Percentiles rank a stretch among this genome's conserved stretches.
phyloP scores from a whole-genome alignment of 306 rosid genomes.

The Dalbergia cochinchinensis region DNA sequence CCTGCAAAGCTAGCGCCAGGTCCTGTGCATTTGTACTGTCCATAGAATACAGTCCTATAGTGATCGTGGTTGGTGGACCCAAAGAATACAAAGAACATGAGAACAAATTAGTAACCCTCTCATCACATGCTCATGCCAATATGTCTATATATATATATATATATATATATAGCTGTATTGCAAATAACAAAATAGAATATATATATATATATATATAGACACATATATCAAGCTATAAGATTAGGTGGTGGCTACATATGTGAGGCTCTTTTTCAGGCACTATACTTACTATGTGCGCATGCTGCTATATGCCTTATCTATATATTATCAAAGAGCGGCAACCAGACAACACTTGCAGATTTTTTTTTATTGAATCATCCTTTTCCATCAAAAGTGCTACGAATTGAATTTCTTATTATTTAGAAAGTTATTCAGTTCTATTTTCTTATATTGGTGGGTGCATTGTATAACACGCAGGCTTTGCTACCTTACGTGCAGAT shows the following conservation, averaged over 20 bases:
- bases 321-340: neutral
- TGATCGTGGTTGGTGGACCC: constrained; percentile 28
- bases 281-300: constrained; percentile 11
- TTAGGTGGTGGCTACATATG: constrained; percentile 23
- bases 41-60: constrained; percentile 91
- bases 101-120: constrained; percentile 14
- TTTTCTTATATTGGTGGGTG: constrained; percentile 35
- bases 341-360: neutral
- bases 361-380: neutral
- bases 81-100: constrained; percentile 6
- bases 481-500: constrained; percentile 12
- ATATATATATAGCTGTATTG: constrained; percentile 33
- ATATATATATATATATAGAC: too few relatives aligned
- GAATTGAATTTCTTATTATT: constrained; percentile 3
- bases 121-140: constrained; percentile 46
- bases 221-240: constrained; percentile 29
- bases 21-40: constrained; percentile 96
- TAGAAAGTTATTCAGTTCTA: neutral
- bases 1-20: constrained; percentile 87
- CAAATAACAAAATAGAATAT: neutral
- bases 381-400: constrained; percentile 1
- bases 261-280: constrained; percentile 12
- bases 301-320: constrained; percentile 26
- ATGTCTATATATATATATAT: constrained; percentile 6
- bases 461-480: constrained; percentile 53